Conservation (phyloP, 768 basidiomycete species). For the Mycena vulgaris region DNA sequence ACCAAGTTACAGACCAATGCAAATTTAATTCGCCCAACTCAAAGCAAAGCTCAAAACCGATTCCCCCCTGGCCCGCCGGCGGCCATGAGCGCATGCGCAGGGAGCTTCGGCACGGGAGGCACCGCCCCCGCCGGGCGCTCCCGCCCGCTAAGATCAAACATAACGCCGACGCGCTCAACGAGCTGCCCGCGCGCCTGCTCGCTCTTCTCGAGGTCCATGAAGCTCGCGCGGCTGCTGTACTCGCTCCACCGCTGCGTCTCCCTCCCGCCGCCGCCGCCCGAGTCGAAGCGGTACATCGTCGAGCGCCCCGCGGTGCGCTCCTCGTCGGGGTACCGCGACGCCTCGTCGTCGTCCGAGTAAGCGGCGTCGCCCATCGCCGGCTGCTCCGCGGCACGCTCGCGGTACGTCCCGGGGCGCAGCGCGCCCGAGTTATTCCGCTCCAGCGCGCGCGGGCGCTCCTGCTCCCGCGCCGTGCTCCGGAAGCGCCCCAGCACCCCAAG, state of each 20-base stretch:
- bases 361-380: conserved; percentile 20
- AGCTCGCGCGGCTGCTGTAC: conserved; percentile 65
- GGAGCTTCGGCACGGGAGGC: conserved; percentile 64
- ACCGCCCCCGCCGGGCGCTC: conserved; percentile 47
- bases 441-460: conserved; percentile 38
- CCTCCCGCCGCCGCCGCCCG: conserved; percentile 44
- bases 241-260: conserved; percentile 61
- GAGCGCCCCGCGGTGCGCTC: conserved; percentile 40
- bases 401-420: conserved; percentile 16
- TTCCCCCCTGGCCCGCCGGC: conserved; percentile 43
- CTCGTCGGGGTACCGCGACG: conserved; percentile 45
- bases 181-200: conserved; percentile 65
- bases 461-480: conserved; percentile 41
- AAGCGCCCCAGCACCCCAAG: conserved; percentile 58
- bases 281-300: conserved; percentile 45
- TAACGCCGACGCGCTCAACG: conserved; percentile 65
- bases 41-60: conserved; percentile 50
- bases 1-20: neutral
- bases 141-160: conserved; percentile 60
- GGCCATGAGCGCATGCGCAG: conserved; percentile 47
- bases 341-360: conserved; percentile 42
- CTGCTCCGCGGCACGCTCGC: conserved; percentile 1
- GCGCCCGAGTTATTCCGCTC: conserved; percentile 48
- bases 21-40: too few relatives aligned
- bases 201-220: conserved; percentile 69